Conservation (phyloP, 345 rosid genomes). For the Dovyalis caffra region DNA sequence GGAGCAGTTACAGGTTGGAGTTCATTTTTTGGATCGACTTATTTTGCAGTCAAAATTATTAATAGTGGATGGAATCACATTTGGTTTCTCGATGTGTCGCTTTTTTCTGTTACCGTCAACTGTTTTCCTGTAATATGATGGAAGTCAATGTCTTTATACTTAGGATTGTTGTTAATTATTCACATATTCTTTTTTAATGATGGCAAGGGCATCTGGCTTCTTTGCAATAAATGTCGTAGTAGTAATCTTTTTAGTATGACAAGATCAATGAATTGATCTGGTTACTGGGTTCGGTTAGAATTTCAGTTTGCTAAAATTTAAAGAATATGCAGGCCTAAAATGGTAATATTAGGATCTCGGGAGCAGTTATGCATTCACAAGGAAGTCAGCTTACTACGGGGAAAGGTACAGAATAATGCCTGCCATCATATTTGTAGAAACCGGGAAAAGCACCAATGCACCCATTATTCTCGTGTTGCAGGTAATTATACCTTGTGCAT, state of each 20-base stretch:
- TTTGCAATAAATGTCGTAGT: background rate
- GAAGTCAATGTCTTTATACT: background rate
- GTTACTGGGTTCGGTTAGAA: background rate
- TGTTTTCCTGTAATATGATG: background rate
- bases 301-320: constrained; percentile 13
- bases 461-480: constrained; percentile 46
- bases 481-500: constrained; percentile 35
- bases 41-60: constrained; percentile 4
- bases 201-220: background rate
- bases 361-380: constrained; percentile 90
- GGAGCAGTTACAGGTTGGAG: constrained; percentile 81
- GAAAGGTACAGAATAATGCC: constrained; percentile 85
- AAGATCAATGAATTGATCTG: background rate
- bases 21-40: constrained; percentile 9
- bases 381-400: constrained; percentile 75
- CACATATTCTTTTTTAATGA: background rate
- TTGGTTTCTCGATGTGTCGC: background rate
- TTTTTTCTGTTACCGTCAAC: background rate
- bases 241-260: background rate
- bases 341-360: constrained; percentile 86
- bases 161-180: background rate
- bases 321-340: constrained; percentile 74
- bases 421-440: constrained; percentile 69
- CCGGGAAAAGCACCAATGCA: constrained; percentile 52
- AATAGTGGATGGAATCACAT: background rate